A percentile compares a stretch with the other conserved stretches of the same genome.
Evolutionary conservation across 352 stramenopile genomes (phyloP).

Genomic region (Phytophthora melonis): DNA sequence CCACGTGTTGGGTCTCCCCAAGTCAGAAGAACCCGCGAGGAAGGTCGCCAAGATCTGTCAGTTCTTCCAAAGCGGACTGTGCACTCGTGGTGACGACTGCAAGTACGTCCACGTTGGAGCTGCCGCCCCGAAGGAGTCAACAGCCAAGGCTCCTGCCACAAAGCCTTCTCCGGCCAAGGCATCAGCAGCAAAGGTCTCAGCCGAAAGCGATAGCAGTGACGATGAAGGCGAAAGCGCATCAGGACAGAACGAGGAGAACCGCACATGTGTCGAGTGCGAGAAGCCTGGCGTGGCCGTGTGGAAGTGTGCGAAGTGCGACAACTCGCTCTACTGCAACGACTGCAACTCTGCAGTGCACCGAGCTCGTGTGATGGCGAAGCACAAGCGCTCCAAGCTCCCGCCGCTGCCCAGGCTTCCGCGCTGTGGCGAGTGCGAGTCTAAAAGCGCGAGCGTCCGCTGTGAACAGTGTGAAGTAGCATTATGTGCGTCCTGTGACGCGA

Average conservation of each 20-base stretch:
- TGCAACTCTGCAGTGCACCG: slow-evolving; percentile 68
- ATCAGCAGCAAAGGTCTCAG: not conserved
- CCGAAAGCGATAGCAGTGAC: slow-evolving; percentile 6
- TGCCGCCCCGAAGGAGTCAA: slow-evolving; percentile 15
- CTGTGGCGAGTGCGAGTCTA: slow-evolving; percentile 67
- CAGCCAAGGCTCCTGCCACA: too few species aligned
- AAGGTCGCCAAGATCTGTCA: slow-evolving; percentile 50
- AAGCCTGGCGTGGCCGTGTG: slow-evolving; percentile 50
- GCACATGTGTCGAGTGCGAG: slow-evolving; percentile 78
- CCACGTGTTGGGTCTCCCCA: slow-evolving; percentile 50
- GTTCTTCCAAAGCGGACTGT: slow-evolving; percentile 63
- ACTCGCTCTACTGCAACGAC: slow-evolving; percentile 68
- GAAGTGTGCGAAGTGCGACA: slow-evolving; percentile 67
- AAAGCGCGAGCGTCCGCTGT: slow-evolving; percentile 51
- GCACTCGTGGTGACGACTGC: slow-evolving; percentile 62
- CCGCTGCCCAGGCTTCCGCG: slow-evolving; percentile 34
- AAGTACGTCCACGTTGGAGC: slow-evolving; percentile 47
- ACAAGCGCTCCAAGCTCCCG: slow-evolving; percentile 55
- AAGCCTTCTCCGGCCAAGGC: too few species aligned
- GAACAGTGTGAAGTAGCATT: slow-evolving; percentile 68
- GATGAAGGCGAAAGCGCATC: slow-evolving; percentile 16
- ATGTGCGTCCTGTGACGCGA: slow-evolving; percentile 63
- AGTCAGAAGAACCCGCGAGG: slow-evolving; percentile 9
- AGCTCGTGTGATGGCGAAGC: slow-evolving; percentile 71
- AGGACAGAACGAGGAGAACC: slow-evolving; percentile 27